Conservation (phyloP, 768 basidiomycete species). For the Naganishia vishniacii region DNA sequence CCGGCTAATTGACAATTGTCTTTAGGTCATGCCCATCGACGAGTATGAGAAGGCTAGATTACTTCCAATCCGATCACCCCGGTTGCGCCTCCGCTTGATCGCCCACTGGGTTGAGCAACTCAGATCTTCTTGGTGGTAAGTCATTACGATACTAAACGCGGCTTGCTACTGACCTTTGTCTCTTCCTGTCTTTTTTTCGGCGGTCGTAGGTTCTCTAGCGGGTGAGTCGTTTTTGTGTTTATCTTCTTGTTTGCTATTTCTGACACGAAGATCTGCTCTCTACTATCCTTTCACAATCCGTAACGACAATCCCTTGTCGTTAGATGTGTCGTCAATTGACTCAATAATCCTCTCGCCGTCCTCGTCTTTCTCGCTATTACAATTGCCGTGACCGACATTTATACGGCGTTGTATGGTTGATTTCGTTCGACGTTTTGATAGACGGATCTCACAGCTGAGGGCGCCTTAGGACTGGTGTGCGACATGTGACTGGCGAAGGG, state of each 20-base stretch:
- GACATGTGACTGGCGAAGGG: neutral
- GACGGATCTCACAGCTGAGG: slow-evolving; percentile 2
- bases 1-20: slow-evolving; percentile 35
- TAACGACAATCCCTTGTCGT: neutral
- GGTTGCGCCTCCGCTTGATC: slow-evolving; percentile 73
- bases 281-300: neutral
- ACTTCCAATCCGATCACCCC: slow-evolving; percentile 64
- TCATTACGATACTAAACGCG: slow-evolving; percentile 26
- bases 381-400: neutral
- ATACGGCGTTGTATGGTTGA: neutral
- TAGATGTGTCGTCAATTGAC: slow-evolving; percentile 24
- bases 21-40: slow-evolving; percentile 70
- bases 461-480: neutral
- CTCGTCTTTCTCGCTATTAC: neutral
- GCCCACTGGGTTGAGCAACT: slow-evolving; percentile 91
- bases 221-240: slow-evolving; percentile 24
- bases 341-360: slow-evolving; percentile 10
- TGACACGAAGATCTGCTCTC: neutral
- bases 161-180: neutral
- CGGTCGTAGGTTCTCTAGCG: slow-evolving; percentile 34
- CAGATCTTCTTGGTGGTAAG: slow-evolving; percentile 48
- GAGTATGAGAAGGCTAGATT: slow-evolving; percentile 83
- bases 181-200: neutral
- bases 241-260: neutral
- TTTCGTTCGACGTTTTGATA: neutral